Conservation (phyloP, 2,329 filamentous ascomycete genomes). For the Colletotrichum simmondsii region DNA sequence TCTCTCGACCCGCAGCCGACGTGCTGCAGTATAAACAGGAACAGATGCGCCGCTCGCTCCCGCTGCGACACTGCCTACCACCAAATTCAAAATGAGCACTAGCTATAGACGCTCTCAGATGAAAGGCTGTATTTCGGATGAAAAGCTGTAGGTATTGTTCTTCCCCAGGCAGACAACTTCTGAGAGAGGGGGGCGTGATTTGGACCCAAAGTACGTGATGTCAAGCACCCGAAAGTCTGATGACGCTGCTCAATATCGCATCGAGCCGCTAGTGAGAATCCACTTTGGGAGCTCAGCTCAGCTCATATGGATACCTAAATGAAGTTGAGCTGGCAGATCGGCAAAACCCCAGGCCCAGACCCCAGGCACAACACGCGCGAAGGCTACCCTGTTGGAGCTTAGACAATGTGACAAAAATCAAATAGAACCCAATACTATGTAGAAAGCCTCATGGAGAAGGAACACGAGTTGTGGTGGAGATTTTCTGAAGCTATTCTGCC, state of each 20-base stretch:
- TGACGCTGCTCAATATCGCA: background rate
- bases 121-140: background rate
- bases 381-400: constrained; percentile 10
- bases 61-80: background rate
- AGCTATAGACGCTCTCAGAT: background rate
- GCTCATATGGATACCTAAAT: background rate
- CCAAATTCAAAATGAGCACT: background rate
- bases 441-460: background rate
- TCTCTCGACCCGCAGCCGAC: background rate
- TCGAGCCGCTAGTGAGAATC: constrained; percentile 9
- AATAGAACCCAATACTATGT: background rate
- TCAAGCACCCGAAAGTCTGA: background rate
- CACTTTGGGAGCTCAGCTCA: background rate
- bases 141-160: background rate
- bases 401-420: constrained; percentile 5
- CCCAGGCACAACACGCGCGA: background rate
- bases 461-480: background rate
- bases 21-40: background rate
- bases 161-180: too few relatives aligned
- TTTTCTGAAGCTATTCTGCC: background rate
- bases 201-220: background rate
- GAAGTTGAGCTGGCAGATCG: constrained; percentile 15
- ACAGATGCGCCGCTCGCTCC: background rate
- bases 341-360: constrained; percentile 8
- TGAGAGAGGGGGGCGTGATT: background rate